Evolutionary conservation across 2,329 filamentous ascomycete species (phyloP).

Genomic region (Pseudogymnoascus sp.): DNA sequence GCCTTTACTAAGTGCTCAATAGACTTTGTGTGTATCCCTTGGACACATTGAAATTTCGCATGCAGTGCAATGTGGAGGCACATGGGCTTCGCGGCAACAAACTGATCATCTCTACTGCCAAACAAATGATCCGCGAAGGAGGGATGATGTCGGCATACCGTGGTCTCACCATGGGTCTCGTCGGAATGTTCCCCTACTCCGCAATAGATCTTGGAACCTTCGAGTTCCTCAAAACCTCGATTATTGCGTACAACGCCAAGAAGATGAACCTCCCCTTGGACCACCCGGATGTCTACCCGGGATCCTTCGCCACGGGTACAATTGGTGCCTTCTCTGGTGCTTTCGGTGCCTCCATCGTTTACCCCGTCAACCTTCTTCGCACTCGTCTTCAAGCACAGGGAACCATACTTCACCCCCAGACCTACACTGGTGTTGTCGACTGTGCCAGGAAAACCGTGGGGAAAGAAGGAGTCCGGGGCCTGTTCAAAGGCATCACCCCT

Average conservation of each 20-base stretch:
- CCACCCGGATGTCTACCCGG: constrained; percentile 61
- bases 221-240: constrained; percentile 76
- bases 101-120: constrained; percentile 73
- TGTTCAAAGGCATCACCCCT: constrained; percentile 92
- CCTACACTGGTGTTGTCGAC: constrained; percentile 86
- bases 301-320: constrained; percentile 75
- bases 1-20: constrained; percentile 20
- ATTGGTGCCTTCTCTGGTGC: constrained; percentile 90
- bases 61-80: constrained; percentile 90
- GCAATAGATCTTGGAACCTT: constrained; percentile 96
- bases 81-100: constrained; percentile 77
- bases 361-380: constrained; percentile 87
- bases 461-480: constrained; percentile 73
- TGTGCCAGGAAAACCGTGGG: constrained; percentile 76
- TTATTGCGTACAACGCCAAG: constrained; percentile 64
- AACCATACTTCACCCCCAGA: constrained; percentile 81
- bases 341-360: constrained; percentile 87
- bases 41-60: constrained; percentile 54
- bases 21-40: constrained; percentile 76
- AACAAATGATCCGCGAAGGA: constrained; percentile 76
- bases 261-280: constrained; percentile 69
- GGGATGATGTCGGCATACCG: constrained; percentile 77
- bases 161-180: constrained; percentile 83
- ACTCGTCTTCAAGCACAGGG: constrained; percentile 92
- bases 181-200: constrained; percentile 97